Base-by-base conservation (phyloP, 768 basidiomycete species). In the Chalciporus piperatus region DNA sequence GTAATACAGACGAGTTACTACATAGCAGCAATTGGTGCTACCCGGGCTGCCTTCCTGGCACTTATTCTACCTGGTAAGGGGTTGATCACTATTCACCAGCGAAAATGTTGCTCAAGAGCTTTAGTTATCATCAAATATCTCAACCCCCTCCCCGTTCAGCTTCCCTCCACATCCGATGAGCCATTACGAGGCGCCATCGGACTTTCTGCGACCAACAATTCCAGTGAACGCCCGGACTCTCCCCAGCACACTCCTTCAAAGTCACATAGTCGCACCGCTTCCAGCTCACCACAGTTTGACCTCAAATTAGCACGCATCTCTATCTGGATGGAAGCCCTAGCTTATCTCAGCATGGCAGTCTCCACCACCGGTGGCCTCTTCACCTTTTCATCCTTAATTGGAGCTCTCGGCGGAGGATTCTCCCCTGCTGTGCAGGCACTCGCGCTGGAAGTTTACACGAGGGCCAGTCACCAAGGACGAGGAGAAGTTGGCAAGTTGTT, bases 401-500 rank as follows among this genome's bases (percentile, higher is more conserved):
- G 74, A 17, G 73, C 86, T n/a, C 70, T 92, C 20, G 83, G 83
- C 0, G 64, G 74, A 0, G 89, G 86, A 1, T 81, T 85, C 51
- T 65, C 62, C 20, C 91, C 93, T 9, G 83, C 88, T 1, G 52
- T 79, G 8, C 84, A 89, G 50, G 85, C 85, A 19, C 76, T 92
- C 32, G 83, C 90, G 3, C 70, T 95, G 39, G 80, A 85, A 20
- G 62, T 89, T 41, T 89, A 85, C 54, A 70, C 70, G 25, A 69
- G 68, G n/a, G 71, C 73, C 17, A 79, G 78, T 2, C 79, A 83
- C 3, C 45, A 51, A 38, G 60, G 62, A 33, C 58, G 58, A 0
- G 74, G 74, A 13, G 87, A 92, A 60, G 72, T 76, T 12, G 93
- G 92, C 3, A 76, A 74, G 59, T 73, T 97, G 16, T 94, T 93